Conservation (phyloP, 2,329 filamentous ascomycete species). For the Arthroderma sp. region DNA sequence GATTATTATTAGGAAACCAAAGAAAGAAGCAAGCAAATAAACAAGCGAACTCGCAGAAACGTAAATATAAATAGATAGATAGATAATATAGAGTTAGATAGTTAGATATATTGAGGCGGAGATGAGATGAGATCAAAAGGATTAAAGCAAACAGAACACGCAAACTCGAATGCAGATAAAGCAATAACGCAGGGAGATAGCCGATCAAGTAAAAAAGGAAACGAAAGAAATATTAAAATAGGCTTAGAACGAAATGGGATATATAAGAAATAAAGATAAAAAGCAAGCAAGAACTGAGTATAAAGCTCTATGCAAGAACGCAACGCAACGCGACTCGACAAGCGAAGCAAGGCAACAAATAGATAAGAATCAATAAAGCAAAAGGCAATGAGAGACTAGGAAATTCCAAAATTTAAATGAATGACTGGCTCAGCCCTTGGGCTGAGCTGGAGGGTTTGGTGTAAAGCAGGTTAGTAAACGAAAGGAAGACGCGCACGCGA, state of each 20-base stretch:
- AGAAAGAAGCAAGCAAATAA: not conserved
- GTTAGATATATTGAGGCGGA: not conserved
- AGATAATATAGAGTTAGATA: not conserved
- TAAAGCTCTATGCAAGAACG: not conserved
- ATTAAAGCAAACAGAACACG: not conserved
- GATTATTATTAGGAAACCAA: conserved; percentile 1
- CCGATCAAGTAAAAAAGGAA: not conserved
- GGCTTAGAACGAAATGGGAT: not conserved
- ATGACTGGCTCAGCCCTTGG: not conserved
- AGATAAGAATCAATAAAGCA: conserved; percentile 1
- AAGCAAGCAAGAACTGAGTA: not conserved
- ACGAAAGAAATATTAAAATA: conserved; percentile 2
- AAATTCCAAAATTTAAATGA: not conserved
- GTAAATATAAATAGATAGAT: conserved; percentile 3
- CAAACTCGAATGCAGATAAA: conserved; percentile 2
- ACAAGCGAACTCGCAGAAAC: not conserved
- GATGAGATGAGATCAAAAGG: conserved; percentile 2
- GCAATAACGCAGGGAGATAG: not conserved
- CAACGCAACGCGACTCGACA: not conserved
- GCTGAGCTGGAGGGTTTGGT: too few species aligned
- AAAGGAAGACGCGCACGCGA: conserved; percentile 22
- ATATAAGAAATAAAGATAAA: not conserved
- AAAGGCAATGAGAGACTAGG: not conserved
- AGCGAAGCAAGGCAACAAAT: not conserved
- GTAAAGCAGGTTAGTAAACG: conserved; percentile 12